A percentile compares a stretch with the other conserved stretches of the same genome.
phyloP scores from a whole-genome alignment of 2,329 filamentous ascomycete genomes.

The Verticillium zaregamsianum region DNA sequence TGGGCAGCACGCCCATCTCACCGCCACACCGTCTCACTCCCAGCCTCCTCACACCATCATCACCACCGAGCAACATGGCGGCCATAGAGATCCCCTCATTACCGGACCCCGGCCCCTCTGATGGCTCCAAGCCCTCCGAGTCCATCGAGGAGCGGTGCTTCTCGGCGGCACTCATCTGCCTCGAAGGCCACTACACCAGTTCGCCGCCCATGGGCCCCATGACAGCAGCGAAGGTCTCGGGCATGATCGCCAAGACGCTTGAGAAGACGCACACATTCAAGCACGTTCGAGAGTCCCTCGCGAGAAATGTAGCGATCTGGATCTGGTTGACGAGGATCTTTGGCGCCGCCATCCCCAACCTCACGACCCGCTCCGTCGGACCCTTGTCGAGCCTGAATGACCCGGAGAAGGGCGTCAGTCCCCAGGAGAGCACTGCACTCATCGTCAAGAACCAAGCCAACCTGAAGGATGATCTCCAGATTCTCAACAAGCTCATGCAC shows the following conservation, averaged over 20 bases:
- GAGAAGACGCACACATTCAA: conserved; percentile 61
- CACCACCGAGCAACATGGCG: conserved; percentile 7
- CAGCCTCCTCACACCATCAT: not conserved
- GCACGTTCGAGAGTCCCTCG: conserved; percentile 57
- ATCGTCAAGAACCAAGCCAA: conserved; percentile 59
- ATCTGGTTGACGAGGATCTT: conserved; percentile 61
- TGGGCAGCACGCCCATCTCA: not conserved
- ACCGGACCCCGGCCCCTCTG: conserved; percentile 9
- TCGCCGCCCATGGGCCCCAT: conserved; percentile 53
- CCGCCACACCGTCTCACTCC: not conserved
- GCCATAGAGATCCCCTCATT: conserved; percentile 8
- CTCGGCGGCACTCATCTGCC: conserved; percentile 54
- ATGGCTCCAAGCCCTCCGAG: conserved; percentile 29
- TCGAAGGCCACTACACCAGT: conserved; percentile 58
- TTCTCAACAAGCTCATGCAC: conserved; percentile 64
- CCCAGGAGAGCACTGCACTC: conserved; percentile 57
- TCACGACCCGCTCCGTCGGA: conserved; percentile 56
- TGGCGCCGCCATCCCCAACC: conserved; percentile 54
- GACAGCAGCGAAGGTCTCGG: conserved; percentile 49
- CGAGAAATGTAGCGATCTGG: conserved; percentile 62
- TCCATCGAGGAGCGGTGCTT: conserved; percentile 63
- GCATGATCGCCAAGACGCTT: conserved; percentile 56
- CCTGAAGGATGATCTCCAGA: conserved; percentile 58
- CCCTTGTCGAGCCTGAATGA: conserved; percentile 49
- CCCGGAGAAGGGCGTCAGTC: conserved; percentile 52